These are phyloP conservation scores for Suillus occidentalis DNA, from an alignment of 768 basidiomycete species.

Conservation along the genomic window DNA sequence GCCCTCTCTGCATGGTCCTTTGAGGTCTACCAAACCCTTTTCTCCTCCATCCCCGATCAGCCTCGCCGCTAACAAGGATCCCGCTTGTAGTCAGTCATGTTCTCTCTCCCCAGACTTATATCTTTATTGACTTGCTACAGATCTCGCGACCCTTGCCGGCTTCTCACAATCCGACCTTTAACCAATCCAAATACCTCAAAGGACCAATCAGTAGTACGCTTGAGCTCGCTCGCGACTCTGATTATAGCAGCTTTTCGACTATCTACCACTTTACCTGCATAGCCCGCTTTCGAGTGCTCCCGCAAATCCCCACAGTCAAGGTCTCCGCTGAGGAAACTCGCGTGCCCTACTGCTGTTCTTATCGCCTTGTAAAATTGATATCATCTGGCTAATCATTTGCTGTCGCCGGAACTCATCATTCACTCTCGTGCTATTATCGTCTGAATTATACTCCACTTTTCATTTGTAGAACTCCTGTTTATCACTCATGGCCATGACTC, in stretches of 20 bases:
- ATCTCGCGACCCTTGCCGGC: constrained; percentile 96
- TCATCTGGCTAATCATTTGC: constrained; percentile 19
- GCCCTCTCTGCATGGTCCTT: constrained; percentile 36
- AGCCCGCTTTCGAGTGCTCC: constrained; percentile 11
- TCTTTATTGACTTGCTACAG: constrained; percentile 32
- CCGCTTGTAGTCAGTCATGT: constrained; percentile 45
- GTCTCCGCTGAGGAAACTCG: constrained; percentile 46
- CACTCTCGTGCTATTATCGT: constrained; percentile 13
- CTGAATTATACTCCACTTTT: constrained; percentile 10
- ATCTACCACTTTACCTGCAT: constrained; percentile 7
- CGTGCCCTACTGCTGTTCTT: constrained; percentile 36
- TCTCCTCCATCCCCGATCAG: constrained; percentile 36
- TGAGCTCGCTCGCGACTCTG: constrained; percentile 69
- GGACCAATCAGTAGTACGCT: constrained; percentile 52
- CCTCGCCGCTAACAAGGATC: constrained; percentile 54
- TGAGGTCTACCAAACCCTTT: constrained; percentile 27
- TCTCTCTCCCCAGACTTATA: background rate
- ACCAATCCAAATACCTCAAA: constrained; percentile 33
- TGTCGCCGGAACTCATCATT: background rate
- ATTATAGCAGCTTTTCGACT: constrained; percentile 27
- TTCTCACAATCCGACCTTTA: constrained; percentile 53
- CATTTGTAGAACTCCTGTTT: constrained; percentile 18
- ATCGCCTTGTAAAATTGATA: constrained; percentile 25
- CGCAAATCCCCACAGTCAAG: constrained; percentile 25
- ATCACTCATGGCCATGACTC: constrained; percentile 36